Evolutionary conservation across 2,329 filamentous ascomycete species (phyloP), one percentile per base, ranked within the genome.

Genomic region (Boeremia lycopersici): DNA sequence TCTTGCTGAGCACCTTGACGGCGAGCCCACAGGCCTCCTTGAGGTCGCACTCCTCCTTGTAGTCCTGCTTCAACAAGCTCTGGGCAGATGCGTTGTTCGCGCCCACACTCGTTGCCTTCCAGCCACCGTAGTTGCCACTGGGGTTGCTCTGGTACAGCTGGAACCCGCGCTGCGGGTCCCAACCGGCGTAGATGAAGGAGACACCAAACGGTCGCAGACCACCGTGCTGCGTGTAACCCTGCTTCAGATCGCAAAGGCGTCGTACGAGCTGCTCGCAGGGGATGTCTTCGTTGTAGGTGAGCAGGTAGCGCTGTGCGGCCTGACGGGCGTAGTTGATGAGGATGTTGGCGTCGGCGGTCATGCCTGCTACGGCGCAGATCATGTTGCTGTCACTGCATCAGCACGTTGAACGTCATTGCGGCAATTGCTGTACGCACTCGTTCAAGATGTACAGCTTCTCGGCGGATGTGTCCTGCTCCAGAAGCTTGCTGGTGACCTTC

Each of bases 381-480:
- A 99, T 99, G 83, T 99, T 99, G 82, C 93, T 98, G 64, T 1
- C 26, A 4, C 10, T 10, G 11, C 15, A 23, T 70, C 39, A 67
- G 64, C 34, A 45, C 12, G 11, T 6, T 6, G 6, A 1, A 2
- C 9, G 0, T 19, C 12, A 26, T 36, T 9, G 12, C 4, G 8
- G 15, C 13, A 28, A 36, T 19, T 26, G 34, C 23, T 9, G 7
- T 29, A 72, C 89, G 60, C 82, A 97, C 93, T 99, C 95, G 70
- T 99, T 99, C 70, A 99, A 82, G 71, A 96, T 97, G 80, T 99
- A 99, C 68, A 99, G 91, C 87, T 99, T 99, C 88, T 99, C 95
- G 45, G 95, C 96, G 50, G 95, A 98, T 62, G 96, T 99, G 80
- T 99, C 95, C 82, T 99, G 96, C 84, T 99, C 95, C 74, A 99